Evolutionary conservation across 306 rosid species (phyloP).

Genomic region (Erythrophleum fordii): DNA sequence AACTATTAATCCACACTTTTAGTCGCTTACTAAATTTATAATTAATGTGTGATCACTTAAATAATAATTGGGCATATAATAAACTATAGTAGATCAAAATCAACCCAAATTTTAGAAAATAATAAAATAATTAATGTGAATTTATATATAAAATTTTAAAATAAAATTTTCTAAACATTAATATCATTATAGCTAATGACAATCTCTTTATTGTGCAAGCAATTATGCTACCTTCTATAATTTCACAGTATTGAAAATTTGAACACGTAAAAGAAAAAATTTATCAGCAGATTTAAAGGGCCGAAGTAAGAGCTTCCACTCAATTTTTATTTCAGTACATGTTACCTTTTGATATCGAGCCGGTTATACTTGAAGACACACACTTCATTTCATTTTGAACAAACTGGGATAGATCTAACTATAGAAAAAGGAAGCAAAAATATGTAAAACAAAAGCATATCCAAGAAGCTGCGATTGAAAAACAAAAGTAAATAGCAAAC

Average conservation of each 20-base stretch:
- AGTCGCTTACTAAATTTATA: too few relatives aligned
- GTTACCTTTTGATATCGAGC: not conserved
- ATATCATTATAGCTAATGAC: not conserved
- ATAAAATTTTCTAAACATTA: too few relatives aligned
- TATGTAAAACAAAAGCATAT: slow-evolving; percentile 2
- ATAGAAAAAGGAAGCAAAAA: slow-evolving; percentile 17
- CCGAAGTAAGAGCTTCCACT: too few relatives aligned
- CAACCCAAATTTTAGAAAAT: too few relatives aligned
- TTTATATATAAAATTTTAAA: too few relatives aligned
- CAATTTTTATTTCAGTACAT: not conserved
- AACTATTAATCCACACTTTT: too few relatives aligned
- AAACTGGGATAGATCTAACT: slow-evolving; percentile 15
- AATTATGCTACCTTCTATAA: not conserved
- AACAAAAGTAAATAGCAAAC: not conserved
- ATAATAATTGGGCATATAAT: too few relatives aligned
- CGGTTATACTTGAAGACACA: slow-evolving; percentile 1
- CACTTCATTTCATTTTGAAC: slow-evolving; percentile 1
- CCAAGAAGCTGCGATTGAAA: not conserved
- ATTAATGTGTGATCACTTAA: too few relatives aligned
- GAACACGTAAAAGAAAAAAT: not conserved
- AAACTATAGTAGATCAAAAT: too few relatives aligned
- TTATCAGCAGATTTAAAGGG: not conserved
- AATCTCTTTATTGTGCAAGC: not conserved
- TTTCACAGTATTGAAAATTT: not conserved
- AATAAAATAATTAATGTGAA: too few relatives aligned